Evolutionary conservation across 2,329 filamentous ascomycete species (phyloP).

Genomic region (Alternaria solani): DNA sequence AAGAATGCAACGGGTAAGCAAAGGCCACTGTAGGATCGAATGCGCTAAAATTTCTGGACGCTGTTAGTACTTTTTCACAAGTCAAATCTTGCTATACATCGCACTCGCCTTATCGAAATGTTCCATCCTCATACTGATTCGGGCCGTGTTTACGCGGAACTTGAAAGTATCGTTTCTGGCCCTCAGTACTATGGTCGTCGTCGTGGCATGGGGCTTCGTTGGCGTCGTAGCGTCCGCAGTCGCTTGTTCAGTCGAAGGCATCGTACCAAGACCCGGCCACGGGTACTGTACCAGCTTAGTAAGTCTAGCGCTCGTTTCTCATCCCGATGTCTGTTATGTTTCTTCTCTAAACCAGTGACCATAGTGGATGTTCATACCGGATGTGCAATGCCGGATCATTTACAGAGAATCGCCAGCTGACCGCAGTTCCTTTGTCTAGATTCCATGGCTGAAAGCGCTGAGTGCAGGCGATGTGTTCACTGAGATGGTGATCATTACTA

Average conservation of each 20-base stretch:
- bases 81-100: constrained; percentile 7
- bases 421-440: neutral
- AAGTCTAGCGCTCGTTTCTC: neutral
- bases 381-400: no score
- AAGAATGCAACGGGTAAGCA: constrained; percentile 8
- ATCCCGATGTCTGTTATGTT: rapidly evolving
- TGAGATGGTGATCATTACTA: constrained; percentile 1
- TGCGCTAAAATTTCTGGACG: neutral
- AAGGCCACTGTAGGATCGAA: no score
- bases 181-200: neutral
- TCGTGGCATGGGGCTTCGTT: constrained; percentile 6
- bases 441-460: constrained; percentile 11
- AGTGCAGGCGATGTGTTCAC: constrained; percentile 4
- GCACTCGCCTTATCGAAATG: constrained; percentile 14
- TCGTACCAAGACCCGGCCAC: constrained; percentile 3
- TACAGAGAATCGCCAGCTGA: neutral
- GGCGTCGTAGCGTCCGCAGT: constrained; percentile 4
- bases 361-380: neutral
- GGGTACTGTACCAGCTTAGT: constrained; percentile 4
- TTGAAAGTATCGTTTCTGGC: neutral
- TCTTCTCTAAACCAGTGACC: no score
- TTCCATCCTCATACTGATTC: constrained; percentile 11
- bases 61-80: constrained; percentile 8
- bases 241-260: constrained; percentile 1
- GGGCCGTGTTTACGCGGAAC: constrained; percentile 4